Percentiles rank a stretch among this genome's conserved stretches.
These are phyloP conservation scores for Kluyveromyces aestuarii DNA, from an alignment of 805 yeast species.

Conservation along the genomic window DNA sequence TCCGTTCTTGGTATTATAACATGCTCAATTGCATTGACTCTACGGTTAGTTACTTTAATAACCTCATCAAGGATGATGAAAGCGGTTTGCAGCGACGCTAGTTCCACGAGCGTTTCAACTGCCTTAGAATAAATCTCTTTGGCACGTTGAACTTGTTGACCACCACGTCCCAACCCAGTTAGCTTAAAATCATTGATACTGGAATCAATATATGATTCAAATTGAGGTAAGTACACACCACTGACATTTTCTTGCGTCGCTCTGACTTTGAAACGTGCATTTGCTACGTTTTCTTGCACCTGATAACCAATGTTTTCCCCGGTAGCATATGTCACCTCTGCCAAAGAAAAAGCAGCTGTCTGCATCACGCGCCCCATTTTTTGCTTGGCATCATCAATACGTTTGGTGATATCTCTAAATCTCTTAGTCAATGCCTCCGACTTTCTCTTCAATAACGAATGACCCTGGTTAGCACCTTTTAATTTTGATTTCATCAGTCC, in stretches of 20 bases:
- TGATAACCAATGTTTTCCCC: conserved; percentile 94
- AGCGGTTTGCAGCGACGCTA: conserved; percentile 95
- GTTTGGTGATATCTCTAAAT: conserved; percentile 87
- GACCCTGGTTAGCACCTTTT: conserved; percentile 97
- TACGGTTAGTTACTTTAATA: conserved; percentile 93
- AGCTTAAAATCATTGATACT: conserved; percentile 86
- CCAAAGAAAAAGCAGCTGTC: conserved; percentile 93
- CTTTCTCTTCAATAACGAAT: conserved; percentile 84
- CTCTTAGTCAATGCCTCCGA: conserved; percentile 95
- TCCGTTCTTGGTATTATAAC: conserved; percentile 97
- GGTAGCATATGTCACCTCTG: conserved; percentile 95
- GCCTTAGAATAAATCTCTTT: conserved; percentile 89
- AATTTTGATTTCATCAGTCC: conserved; percentile 91
- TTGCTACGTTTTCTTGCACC: conserved; percentile 87
- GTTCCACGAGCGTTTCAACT: conserved; percentile 92
- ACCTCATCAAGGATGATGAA: conserved; percentile 95
- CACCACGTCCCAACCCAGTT: conserved; percentile 97
- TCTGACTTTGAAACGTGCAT: conserved; percentile 81
- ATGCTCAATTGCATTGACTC: conserved; percentile 98
- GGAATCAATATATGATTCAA: conserved; percentile 76
- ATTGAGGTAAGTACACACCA: conserved; percentile 91
- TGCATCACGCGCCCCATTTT: conserved; percentile 99
- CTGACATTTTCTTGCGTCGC: conserved; percentile 94
- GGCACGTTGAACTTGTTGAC: conserved; percentile 94
- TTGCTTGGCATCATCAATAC: conserved; percentile 90